Evolutionary conservation across 169 alveolate genomes (phyloP).

Genomic region (Cryptosporidium parvum): DNA sequence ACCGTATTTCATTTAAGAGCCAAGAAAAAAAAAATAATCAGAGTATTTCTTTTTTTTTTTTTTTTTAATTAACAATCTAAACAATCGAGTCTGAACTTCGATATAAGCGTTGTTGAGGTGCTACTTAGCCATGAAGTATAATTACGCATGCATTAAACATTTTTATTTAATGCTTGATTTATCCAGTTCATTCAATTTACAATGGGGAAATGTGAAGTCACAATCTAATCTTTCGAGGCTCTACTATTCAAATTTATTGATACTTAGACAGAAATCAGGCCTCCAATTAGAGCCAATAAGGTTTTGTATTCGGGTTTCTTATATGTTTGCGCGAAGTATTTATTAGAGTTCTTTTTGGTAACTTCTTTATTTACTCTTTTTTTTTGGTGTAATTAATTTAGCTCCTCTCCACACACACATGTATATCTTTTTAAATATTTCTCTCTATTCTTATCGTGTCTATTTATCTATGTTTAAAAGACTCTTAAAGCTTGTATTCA

Average conservation of each 20-base stretch:
- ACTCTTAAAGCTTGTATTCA: no score
- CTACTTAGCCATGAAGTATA: background rate
- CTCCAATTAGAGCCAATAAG: background rate
- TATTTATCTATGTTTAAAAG: no score
- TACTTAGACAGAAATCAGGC: no score
- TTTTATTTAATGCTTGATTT: background rate
- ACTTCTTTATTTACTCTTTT: background rate
- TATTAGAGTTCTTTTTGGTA: background rate
- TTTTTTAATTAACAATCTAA: background rate
- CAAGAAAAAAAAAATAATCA: background rate
- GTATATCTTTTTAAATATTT: no score
- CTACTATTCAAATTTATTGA: background rate
- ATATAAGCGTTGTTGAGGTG: background rate
- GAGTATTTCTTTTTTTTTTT: no score
- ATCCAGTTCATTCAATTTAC: background rate
- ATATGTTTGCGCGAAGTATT: background rate
- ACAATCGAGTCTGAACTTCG: background rate
- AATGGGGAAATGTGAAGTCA: background rate
- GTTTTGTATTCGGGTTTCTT: background rate
- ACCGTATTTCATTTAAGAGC: background rate
- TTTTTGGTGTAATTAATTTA: no score
- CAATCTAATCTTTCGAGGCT: no score
- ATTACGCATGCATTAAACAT: no score
- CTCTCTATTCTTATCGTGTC: background rate
- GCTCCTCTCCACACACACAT: background rate